Percentiles rank a stretch among this genome's conserved stretches.
Conservation (phyloP, 2,329 filamentous ascomycete species). For the Aspergillus neotritici region DNA sequence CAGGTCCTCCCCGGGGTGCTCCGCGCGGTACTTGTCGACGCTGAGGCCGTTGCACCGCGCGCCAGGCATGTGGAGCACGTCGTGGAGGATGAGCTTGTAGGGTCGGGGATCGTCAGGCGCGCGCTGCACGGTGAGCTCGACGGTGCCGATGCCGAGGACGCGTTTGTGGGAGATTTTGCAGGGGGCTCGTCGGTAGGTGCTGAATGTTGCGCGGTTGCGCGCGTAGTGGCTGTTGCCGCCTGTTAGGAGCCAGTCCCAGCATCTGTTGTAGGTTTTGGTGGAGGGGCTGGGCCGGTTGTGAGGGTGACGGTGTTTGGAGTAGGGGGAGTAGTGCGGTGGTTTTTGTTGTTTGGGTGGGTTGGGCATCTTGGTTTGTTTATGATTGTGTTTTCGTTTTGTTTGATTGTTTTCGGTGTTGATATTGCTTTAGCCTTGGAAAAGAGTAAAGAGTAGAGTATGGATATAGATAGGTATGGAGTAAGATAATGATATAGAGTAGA, state of each 20-base stretch:
- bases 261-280: constrained; percentile 6
- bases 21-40: constrained; percentile 7
- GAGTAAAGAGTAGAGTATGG: too few relatives aligned
- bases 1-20: constrained; percentile 5
- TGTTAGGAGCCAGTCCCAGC: constrained; percentile 18
- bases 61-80: constrained; percentile 18
- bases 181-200: constrained; percentile 16
- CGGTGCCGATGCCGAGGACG: constrained; percentile 16
- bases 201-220: constrained; percentile 18
- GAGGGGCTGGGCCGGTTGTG: neutral
- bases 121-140: constrained; percentile 14
- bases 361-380: neutral
- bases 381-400: neutral
- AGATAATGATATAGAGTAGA: too few relatives aligned
- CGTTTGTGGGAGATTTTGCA: constrained; percentile 11
- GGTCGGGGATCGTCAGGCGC: constrained; percentile 7
- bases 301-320: neutral
- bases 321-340: neutral
- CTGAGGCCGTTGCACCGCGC: constrained; percentile 18
- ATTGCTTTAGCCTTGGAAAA: too few relatives aligned
- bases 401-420: too few relatives aligned
- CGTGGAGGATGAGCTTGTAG: constrained; percentile 11
- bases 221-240: constrained; percentile 17
- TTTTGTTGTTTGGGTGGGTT: neutral
- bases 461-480: too few relatives aligned